Conservation (phyloP, 306 rosid species). For the cucumber (Cucumis sativus) region DNA sequence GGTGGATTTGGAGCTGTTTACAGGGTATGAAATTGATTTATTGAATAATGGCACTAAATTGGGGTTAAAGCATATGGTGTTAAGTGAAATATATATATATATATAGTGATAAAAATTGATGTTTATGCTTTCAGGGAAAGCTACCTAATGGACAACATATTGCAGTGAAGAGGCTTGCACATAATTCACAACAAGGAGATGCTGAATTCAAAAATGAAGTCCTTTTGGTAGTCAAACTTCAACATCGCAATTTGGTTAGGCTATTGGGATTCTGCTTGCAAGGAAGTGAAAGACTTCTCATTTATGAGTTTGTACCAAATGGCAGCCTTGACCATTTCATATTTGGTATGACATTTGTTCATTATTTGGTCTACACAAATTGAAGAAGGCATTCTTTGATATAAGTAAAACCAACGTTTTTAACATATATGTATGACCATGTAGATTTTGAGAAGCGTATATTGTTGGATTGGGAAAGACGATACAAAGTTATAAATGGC, state of each 20-base stretch:
- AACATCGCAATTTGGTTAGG: background rate
- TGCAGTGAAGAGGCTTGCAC: background rate
- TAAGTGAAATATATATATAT: background rate
- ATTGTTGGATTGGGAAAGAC: background rate
- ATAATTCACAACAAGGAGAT: background rate
- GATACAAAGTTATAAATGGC: background rate
- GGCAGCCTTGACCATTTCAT: constrained; percentile 2
- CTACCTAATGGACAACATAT: background rate
- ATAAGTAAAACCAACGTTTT: background rate
- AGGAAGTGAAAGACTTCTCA: background rate
- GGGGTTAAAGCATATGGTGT: background rate
- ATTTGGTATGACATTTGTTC: background rate
- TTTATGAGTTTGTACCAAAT: constrained; percentile 5
- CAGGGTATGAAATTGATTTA: background rate
- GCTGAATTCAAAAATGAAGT: background rate
- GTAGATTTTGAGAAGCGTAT: background rate
- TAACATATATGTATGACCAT: background rate
- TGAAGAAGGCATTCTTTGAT: background rate
- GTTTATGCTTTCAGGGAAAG: background rate
- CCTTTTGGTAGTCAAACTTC: background rate
- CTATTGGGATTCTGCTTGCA: background rate
- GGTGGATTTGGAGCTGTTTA: background rate
- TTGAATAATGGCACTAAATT: background rate
- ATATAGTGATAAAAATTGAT: background rate
- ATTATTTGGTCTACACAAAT: background rate